phyloP scores from a whole-genome alignment of 768 basidiomycete species.

The Pleurotus sapidus region DNA sequence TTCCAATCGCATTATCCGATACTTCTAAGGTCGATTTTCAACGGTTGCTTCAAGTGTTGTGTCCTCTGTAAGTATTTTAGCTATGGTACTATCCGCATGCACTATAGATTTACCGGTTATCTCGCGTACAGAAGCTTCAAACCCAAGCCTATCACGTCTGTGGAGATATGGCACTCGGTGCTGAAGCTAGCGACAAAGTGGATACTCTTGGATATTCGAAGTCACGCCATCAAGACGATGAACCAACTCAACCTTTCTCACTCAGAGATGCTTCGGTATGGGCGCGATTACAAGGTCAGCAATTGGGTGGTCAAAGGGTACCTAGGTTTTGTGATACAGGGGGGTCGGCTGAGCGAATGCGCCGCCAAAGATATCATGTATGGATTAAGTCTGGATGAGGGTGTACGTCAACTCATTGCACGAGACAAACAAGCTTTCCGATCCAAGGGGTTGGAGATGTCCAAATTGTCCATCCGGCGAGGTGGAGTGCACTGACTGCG shows the following conservation, averaged over 20 bases:
- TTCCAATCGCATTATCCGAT: constrained; percentile 2
- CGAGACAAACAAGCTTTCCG: not conserved
- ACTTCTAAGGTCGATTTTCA: constrained; percentile 1
- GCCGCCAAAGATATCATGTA: not conserved
- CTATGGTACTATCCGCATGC: not conserved
- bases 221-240: not conserved
- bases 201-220: constrained; percentile 1
- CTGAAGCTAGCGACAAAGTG: not conserved
- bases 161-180: not conserved
- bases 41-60: constrained; percentile 15
- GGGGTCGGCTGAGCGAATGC: not conserved
- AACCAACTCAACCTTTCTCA: not conserved
- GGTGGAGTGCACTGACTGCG: no score
- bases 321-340: not conserved
- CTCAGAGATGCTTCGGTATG: not conserved
- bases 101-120: not conserved
- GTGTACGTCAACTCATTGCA: not conserved
- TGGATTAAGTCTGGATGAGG: not conserved
- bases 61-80: constrained; percentile 21
- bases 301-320: not conserved
- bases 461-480: no score
- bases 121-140: not conserved
- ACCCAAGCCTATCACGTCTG: not conserved
- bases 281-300: not conserved
- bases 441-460: no score